Conservation (phyloP, 129 eudicot species). For the Calendula officinalis region DNA sequence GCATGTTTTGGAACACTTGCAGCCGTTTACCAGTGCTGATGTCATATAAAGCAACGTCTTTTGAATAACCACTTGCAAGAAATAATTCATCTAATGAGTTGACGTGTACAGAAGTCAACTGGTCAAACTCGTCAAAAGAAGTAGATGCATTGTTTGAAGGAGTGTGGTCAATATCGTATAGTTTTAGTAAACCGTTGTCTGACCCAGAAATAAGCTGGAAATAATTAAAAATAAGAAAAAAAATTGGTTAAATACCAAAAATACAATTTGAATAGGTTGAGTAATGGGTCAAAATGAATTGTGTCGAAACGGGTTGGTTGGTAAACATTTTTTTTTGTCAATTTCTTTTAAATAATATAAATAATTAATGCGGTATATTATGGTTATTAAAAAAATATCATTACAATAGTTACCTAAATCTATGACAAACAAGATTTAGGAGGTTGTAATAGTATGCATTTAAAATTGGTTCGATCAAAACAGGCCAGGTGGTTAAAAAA, state of each 20-base stretch:
- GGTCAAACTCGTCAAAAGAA: slow-evolving; percentile 79
- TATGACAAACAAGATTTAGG: no score
- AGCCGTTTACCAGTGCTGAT: slow-evolving; percentile 66
- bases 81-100: slow-evolving; percentile 83
- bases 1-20: slow-evolving; percentile 82
- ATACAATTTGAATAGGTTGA: not conserved
- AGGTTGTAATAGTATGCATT: no score
- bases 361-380: not conserved
- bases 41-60: slow-evolving; percentile 77
- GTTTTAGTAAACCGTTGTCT: slow-evolving; percentile 82
- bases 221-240: not conserved
- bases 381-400: no score
- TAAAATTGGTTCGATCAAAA: no score
- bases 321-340: not conserved
- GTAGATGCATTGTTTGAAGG: slow-evolving; percentile 42
- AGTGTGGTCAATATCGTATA: slow-evolving; percentile 58
- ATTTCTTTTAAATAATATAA: not conserved
- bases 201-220: slow-evolving; percentile 96
- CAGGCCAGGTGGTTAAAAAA: no score
- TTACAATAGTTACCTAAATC: no score
- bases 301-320: no score
- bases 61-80: slow-evolving; percentile 92
- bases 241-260: slow-evolving; percentile 1
- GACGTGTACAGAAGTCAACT: slow-evolving; percentile 92
- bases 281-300: not conserved